phyloP scores from a whole-genome alignment of 2,329 filamentous ascomycete species.

The Akanthomyces lecanii region DNA sequence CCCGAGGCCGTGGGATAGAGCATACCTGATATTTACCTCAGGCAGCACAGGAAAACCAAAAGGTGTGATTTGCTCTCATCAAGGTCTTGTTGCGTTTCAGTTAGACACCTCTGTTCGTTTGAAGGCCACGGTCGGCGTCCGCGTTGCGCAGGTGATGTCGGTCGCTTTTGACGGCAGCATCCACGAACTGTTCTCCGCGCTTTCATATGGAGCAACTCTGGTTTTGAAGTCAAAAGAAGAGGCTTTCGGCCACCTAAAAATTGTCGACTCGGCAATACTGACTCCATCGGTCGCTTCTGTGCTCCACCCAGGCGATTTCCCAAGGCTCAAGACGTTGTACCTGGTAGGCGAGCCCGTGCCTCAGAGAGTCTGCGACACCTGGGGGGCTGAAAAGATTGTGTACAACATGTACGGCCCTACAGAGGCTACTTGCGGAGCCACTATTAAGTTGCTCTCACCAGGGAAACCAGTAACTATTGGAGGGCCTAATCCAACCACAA shows the following conservation, averaged over 20 bases:
- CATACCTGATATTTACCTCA: slow-evolving; percentile 42
- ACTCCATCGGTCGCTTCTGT: slow-evolving; percentile 36
- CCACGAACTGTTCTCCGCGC: slow-evolving; percentile 35
- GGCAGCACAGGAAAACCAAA: slow-evolving; percentile 42
- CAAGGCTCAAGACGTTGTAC: slow-evolving; percentile 30
- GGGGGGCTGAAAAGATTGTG: slow-evolving; percentile 27
- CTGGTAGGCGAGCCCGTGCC: slow-evolving; percentile 36
- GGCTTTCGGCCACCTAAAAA: slow-evolving; percentile 29
- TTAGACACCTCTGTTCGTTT: slow-evolving; percentile 30
- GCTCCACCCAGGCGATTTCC: slow-evolving; percentile 31
- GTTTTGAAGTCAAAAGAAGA: slow-evolving; percentile 26
- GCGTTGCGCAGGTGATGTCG: slow-evolving; percentile 39
- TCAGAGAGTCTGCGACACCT: slow-evolving; percentile 24
- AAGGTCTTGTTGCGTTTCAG: slow-evolving; percentile 26
- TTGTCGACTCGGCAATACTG: slow-evolving; percentile 30
- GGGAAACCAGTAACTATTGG: slow-evolving; percentile 26
- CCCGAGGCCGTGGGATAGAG: slow-evolving; percentile 19
- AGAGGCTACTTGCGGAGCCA: slow-evolving; percentile 36
- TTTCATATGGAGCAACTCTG: slow-evolving; percentile 37
- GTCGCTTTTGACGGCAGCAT: slow-evolving; percentile 41
- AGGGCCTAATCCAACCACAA: slow-evolving; percentile 24
- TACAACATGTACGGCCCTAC: slow-evolving; percentile 44
- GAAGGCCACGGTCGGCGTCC: slow-evolving; percentile 28
- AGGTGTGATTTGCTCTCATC: slow-evolving; percentile 34
- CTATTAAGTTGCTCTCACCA: slow-evolving; percentile 27